These are phyloP conservation scores for Setomelanomma holmii DNA, from an alignment of 2,329 filamentous ascomycete genomes.

Conservation along the genomic window DNA sequence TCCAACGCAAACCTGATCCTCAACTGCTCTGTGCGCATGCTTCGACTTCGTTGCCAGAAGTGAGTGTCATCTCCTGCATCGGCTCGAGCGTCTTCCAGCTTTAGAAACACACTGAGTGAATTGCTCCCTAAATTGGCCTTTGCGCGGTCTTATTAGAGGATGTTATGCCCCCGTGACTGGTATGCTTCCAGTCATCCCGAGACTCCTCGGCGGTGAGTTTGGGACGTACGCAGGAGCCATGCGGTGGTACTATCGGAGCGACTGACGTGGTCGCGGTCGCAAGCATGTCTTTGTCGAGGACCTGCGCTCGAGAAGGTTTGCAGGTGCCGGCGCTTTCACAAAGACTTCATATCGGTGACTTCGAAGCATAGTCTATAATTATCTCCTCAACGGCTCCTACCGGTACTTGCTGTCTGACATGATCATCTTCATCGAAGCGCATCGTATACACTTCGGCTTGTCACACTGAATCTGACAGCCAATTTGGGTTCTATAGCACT, in stretches of 20 bases:
- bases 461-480: too few species aligned
- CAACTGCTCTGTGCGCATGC: slow-evolving; percentile 6
- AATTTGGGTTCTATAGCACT: background rate
- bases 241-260: background rate
- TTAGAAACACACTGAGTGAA: background rate
- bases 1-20: slow-evolving; percentile 3
- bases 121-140: slow-evolving; percentile 6
- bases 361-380: too few species aligned
- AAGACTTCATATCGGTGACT: background rate
- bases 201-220: background rate
- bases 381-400: too few species aligned
- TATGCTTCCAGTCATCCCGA: background rate
- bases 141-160: slow-evolving; percentile 1
- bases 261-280: background rate
- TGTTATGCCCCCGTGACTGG: slow-evolving; percentile 1
- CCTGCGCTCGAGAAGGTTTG: background rate
- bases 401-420: too few species aligned
- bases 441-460: background rate
- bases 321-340: background rate
- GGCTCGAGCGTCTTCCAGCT: slow-evolving; percentile 16
- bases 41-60: slow-evolving; percentile 34
- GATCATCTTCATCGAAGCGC: too few species aligned
- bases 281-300: too few species aligned
- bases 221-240: background rate
- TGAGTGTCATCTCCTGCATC: slow-evolving; percentile 19